A percentile compares a stretch with the other conserved stretches of the same genome.
phyloP scores from a whole-genome alignment of 2,329 filamentous ascomycete species.

The Fusarium xyrophilum region DNA sequence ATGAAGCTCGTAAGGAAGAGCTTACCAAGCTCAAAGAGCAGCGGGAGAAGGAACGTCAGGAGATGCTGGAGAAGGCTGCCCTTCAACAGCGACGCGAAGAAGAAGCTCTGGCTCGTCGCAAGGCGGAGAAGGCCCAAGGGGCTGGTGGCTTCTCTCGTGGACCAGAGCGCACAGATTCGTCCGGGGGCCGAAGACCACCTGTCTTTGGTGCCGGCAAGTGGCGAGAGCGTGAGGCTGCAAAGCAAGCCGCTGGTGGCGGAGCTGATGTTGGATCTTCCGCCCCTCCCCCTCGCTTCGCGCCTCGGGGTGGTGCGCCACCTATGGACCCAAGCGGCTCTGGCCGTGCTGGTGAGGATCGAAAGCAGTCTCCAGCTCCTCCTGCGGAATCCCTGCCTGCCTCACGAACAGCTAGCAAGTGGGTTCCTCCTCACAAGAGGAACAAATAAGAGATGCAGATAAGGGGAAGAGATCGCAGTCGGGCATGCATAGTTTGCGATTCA shows the following conservation, averaged over 20 bases:
- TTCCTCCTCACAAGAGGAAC: constrained; percentile 57
- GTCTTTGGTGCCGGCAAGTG: constrained; percentile 51
- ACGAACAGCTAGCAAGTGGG: constrained; percentile 65
- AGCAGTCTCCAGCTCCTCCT: constrained; percentile 52
- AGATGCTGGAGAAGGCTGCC: constrained; percentile 68
- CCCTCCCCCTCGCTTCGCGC: constrained; percentile 50
- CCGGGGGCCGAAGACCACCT: constrained; percentile 46
- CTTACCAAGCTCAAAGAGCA: constrained; percentile 72
- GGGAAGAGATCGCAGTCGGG: constrained; percentile 28
- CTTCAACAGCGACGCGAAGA: constrained; percentile 84
- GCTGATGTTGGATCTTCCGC: constrained; percentile 46
- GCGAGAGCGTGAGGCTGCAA: constrained; percentile 74
- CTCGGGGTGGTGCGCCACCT: constrained; percentile 51
- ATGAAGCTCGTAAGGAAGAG: constrained; percentile 79
- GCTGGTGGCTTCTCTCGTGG: constrained; percentile 41
- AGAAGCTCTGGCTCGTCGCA: constrained; percentile 80
- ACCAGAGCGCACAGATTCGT: constrained; percentile 40
- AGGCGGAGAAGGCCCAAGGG: constrained; percentile 67
- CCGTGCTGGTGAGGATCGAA: constrained; percentile 48
- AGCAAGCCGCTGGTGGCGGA: constrained; percentile 47
- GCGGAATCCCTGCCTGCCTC: constrained; percentile 60
- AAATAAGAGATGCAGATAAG: constrained; percentile 37
- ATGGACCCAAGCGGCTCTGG: constrained; percentile 55
- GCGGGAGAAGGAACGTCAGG: constrained; percentile 71
- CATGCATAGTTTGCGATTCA: constrained; percentile 43